A percentile compares a stretch with the other conserved stretches of the same genome.
phyloP scores from a whole-genome alignment of 2,329 filamentous ascomycete species.

The Ilyonectria mors-panacis region DNA sequence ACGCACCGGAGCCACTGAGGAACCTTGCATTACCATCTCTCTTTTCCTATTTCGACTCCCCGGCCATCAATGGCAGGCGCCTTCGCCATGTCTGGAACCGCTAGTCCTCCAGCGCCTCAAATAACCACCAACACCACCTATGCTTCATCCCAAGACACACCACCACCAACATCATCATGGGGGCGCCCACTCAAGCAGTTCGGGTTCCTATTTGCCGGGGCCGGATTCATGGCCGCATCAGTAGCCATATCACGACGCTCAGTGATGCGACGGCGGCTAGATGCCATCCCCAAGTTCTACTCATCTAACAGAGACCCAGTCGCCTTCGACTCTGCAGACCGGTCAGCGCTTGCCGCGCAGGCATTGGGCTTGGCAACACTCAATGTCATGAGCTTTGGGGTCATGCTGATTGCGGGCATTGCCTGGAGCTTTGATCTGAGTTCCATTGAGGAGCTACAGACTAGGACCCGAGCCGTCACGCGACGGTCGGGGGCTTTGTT shows the following conservation, averaged over 20 bases:
- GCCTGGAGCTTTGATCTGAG: slow-evolving; percentile 86
- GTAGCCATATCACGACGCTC: slow-evolving; percentile 80
- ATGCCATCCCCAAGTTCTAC: slow-evolving; percentile 80
- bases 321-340: slow-evolving; percentile 49
- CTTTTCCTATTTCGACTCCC: neutral
- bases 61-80: slow-evolving; percentile 38
- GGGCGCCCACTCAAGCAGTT: slow-evolving; percentile 70
- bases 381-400: slow-evolving; percentile 82
- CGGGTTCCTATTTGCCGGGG: slow-evolving; percentile 80
- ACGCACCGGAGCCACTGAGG: slow-evolving; percentile 4
- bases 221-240: slow-evolving; percentile 82
- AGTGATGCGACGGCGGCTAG: slow-evolving; percentile 73
- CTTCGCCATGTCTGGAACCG: slow-evolving; percentile 35
- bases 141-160: slow-evolving; percentile 40
- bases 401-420: slow-evolving; percentile 81
- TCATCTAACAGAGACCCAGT: slow-evolving; percentile 64
- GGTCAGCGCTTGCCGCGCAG: slow-evolving; percentile 79
- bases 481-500: slow-evolving; percentile 51
- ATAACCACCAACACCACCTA: slow-evolving; percentile 31
- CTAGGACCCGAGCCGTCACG: slow-evolving; percentile 61
- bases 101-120: slow-evolving; percentile 32
- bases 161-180: slow-evolving; percentile 59
- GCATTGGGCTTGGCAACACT: slow-evolving; percentile 90
- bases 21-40: neutral
- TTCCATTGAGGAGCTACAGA: slow-evolving; percentile 74